Evolutionary conservation across 2,329 filamentous ascomycete genomes (phyloP), one percentile per base, ranked within the genome.

Genomic region (Tolypocladium inflatum): DNA sequence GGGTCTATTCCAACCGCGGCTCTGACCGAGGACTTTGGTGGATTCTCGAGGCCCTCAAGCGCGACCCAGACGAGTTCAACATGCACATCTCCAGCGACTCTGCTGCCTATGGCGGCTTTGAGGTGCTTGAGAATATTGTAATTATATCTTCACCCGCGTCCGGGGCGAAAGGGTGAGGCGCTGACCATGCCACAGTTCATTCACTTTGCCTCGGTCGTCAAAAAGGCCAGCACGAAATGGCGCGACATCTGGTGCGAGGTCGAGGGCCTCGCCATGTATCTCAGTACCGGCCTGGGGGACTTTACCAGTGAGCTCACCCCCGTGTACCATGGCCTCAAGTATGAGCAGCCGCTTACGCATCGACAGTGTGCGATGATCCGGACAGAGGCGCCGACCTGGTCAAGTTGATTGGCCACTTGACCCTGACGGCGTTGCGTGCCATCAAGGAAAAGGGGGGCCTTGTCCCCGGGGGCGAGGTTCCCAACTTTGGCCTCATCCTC

Each of bases 11-110:
- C 7, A 58, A 63, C 56, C 57, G 50, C 4, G 66, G 59, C 21
- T 1, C 51, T 0, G 61, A 66, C 23, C 60, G 64, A 3, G 1
- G 10, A 0, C 42, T 8, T 10, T 67, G 64, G 64, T 67, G 66
- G 64, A 4, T 42, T 2, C 57, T 58, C 10, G 66, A 67, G 35
- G 52, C 57, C 19, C 26, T 56, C 41, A 66, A 67, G 45, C 60
- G 59, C 19, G 61, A 66, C 54, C 74, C 72, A 2, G 75, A 79
- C 54, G 60, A 59, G 42, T 78, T 79, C 48, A 21, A 21, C 8
- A 74, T 79, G 72, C 67, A 76, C 62, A 71, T 71, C 2, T 77
- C 70, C 63, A 79, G 78, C 55, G 73, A 78, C 59, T 73, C 73
- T 53, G 63, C 55, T 6, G 65, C 59, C 4, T 78, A 76, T 51